Percentiles rank a stretch among this genome's conserved stretches.
These are phyloP conservation scores for Pulveroboletus sp. DNA, from an alignment of 768 basidiomycete genomes.

Conservation along the genomic window DNA sequence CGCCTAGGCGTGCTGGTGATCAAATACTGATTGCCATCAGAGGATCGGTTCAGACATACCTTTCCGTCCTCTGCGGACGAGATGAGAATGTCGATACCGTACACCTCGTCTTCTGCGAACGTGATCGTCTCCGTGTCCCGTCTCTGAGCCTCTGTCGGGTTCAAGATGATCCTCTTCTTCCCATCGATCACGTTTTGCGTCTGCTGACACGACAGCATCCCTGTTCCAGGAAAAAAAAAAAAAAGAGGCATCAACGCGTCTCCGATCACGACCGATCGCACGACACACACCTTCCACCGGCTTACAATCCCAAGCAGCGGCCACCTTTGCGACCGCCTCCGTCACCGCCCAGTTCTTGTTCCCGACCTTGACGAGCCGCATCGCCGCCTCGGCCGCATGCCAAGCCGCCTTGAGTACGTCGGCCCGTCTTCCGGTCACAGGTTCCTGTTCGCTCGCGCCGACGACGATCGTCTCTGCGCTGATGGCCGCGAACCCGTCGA, in stretches of 20 bases:
- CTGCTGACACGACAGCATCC: constrained; percentile 95
- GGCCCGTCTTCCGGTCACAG: constrained; percentile 81
- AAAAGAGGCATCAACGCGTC: not conserved
- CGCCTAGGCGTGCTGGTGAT: constrained; percentile 50
- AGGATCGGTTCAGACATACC: constrained; percentile 39
- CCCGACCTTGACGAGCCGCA: constrained; percentile 87
- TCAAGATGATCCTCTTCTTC: constrained; percentile 91
- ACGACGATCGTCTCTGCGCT: constrained; percentile 92
- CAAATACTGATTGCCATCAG: not conserved
- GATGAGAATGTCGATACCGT: constrained; percentile 88
- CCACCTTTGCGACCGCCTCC: constrained; percentile 72
- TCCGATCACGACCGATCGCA: not conserved
- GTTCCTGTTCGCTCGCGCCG: constrained; percentile 66
- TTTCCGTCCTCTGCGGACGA: constrained; percentile 89
- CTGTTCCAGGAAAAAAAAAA: constrained; percentile 38
- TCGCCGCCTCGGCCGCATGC: constrained; percentile 86
- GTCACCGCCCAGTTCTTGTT: constrained; percentile 96
- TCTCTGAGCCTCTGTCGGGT: constrained; percentile 81
- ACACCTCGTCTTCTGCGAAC: constrained; percentile 93
- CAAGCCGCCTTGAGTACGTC: constrained; percentile 94
- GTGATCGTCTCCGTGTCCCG: constrained; percentile 79
- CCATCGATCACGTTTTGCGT: constrained; percentile 93
- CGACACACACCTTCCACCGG: constrained; percentile 82
- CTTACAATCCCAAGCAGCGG: constrained; percentile 76
- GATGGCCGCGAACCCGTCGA: constrained; percentile 94